Conservation (phyloP, 768 basidiomycete species). For the Lactifluus echinatus region DNA sequence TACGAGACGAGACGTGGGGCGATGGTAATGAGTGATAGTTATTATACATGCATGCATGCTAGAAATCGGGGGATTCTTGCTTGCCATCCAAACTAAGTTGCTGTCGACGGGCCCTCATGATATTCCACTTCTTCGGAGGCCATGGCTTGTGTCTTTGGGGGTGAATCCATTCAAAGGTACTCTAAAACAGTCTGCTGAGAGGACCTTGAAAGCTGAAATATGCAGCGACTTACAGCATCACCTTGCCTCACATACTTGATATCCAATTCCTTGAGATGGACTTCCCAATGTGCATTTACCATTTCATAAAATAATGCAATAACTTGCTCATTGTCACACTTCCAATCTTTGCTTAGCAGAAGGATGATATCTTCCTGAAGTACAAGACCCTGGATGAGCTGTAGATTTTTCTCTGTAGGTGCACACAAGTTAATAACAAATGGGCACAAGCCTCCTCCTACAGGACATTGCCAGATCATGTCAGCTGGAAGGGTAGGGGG, state of each 20-base stretch:
- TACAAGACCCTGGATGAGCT: slow-evolving; percentile 17
- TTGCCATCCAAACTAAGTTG: not conserved
- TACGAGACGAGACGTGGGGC: not conserved
- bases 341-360: slow-evolving; percentile 1
- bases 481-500: slow-evolving; percentile 35
- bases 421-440: slow-evolving; percentile 41
- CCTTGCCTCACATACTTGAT: slow-evolving; percentile 10
- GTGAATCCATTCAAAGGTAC: slow-evolving; percentile 11
- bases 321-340: slow-evolving; percentile 6
- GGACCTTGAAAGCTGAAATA: not conserved
- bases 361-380: not conserved
- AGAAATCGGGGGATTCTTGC: not conserved
- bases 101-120: not conserved
- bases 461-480: slow-evolving; percentile 47
- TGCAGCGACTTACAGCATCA: not conserved
- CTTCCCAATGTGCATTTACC: slow-evolving; percentile 21
- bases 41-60: too few species aligned
- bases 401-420: slow-evolving; percentile 29
- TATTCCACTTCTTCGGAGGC: not conserved
- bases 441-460: slow-evolving; percentile 29
- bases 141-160: not conserved
- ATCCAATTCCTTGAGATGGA: slow-evolving; percentile 21
- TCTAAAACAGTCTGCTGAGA: not conserved
- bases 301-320: slow-evolving; percentile 20
- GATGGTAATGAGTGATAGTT: too few species aligned